Conservation (phyloP, 2,329 filamentous ascomycete species). For the Rhynchosporium graminicola region DNA sequence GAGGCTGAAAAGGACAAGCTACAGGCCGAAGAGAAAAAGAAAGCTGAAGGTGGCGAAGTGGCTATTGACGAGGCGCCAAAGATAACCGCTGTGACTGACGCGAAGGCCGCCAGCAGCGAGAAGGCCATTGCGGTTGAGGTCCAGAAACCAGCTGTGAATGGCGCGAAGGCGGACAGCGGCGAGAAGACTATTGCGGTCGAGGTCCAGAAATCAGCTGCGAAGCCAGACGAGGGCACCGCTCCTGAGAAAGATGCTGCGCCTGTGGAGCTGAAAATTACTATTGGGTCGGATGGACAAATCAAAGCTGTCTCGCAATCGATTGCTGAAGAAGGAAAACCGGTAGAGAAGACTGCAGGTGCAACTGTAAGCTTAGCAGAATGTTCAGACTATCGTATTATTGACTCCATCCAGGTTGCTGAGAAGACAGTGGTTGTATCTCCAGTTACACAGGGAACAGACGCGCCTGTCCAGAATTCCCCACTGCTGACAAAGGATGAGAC, state of each 20-base stretch:
- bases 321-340: not conserved
- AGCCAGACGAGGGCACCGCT: not conserved
- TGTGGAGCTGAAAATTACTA: slow-evolving; percentile 24
- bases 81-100: not conserved
- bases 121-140: slow-evolving; percentile 4
- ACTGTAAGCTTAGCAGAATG: not conserved
- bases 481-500: not conserved
- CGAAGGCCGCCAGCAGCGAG: not conserved
- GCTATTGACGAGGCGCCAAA: not conserved
- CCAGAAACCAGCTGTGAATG: not conserved
- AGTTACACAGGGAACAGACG: not conserved
- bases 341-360: not conserved
- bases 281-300: slow-evolving; percentile 25
- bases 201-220: slow-evolving; percentile 1
- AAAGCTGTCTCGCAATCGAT: slow-evolving; percentile 23
- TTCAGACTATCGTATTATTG: not conserved
- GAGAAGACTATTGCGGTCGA: not conserved
- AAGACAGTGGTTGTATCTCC: not conserved
- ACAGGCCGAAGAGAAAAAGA: slow-evolving; percentile 11
- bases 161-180: not conserved
- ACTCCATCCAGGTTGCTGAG: not conserved
- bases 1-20: slow-evolving; percentile 16
- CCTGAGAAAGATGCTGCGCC: slow-evolving; percentile 11
- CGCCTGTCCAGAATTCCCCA: not conserved
- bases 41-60: slow-evolving; percentile 7